Evolutionary conservation across 768 basidiomycete genomes (phyloP).

Genomic region (Artomyces pyxidatus): DNA sequence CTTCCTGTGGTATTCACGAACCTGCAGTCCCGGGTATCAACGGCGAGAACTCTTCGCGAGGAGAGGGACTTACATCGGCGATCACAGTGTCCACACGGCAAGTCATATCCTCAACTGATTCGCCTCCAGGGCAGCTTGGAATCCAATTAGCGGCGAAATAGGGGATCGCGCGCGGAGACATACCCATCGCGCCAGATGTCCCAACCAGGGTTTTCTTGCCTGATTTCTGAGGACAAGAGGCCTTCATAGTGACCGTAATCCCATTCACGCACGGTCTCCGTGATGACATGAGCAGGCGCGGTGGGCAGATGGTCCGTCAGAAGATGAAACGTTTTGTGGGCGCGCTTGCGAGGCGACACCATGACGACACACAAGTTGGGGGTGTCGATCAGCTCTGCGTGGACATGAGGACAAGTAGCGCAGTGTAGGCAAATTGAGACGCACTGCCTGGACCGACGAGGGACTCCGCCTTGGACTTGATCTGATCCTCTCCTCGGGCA

Average conservation of each 20-base stretch:
- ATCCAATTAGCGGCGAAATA: too few species aligned
- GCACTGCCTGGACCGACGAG: slow-evolving; percentile 74
- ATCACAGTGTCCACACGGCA: slow-evolving; percentile 72
- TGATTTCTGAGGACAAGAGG: slow-evolving; percentile 69
- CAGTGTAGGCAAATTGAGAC: background rate
- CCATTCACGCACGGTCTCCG: slow-evolving; percentile 76
- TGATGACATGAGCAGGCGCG: slow-evolving; percentile 44
- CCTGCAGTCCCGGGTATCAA: slow-evolving; percentile 29
- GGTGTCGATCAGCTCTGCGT: slow-evolving; percentile 68
- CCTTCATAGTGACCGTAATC: slow-evolving; percentile 92
- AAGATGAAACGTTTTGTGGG: slow-evolving; percentile 79
- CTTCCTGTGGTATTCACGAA: slow-evolving; percentile 62
- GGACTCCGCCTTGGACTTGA: slow-evolving; percentile 51
- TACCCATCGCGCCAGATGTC: slow-evolving; percentile 83
- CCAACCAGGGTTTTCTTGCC: slow-evolving; percentile 54
- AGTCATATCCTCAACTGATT: slow-evolving; percentile 75
- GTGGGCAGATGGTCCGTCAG: slow-evolving; percentile 48
- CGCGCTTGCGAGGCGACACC: slow-evolving; percentile 83
- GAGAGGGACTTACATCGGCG: slow-evolving; percentile 39
- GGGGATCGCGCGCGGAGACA: too few species aligned
- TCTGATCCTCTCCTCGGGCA: slow-evolving; percentile 58
- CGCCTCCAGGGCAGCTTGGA: slow-evolving; percentile 77
- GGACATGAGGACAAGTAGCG: background rate
- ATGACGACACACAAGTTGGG: slow-evolving; percentile 64
- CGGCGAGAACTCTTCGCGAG: background rate